These are phyloP conservation scores for Penicillium sp. DNA, from an alignment of 2,329 filamentous ascomycete genomes.

Conservation along the genomic window DNA sequence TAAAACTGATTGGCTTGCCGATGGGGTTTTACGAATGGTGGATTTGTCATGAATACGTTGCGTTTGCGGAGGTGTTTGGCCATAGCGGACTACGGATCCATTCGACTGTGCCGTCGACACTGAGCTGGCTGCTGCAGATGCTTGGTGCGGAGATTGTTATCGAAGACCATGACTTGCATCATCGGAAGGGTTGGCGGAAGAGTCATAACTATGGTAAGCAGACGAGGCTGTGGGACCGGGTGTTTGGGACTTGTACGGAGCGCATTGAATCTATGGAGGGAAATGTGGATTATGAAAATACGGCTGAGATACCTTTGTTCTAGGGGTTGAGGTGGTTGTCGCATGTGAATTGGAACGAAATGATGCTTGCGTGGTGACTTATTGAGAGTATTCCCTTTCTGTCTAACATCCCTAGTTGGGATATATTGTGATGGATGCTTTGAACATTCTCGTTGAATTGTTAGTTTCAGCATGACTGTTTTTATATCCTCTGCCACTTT, in stretches of 20 bases:
- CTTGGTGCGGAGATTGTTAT: constrained; percentile 42
- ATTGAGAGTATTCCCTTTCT: no score
- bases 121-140: constrained; percentile 36
- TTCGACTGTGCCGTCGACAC: constrained; percentile 35
- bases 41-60: constrained; percentile 47
- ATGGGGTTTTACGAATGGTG: constrained; percentile 51
- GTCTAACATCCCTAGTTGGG: no score
- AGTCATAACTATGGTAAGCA: constrained; percentile 40
- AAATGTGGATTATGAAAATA: constrained; percentile 36
- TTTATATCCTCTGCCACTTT: no score
- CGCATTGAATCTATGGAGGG: constrained; percentile 37
- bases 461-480: no score
- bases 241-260: constrained; percentile 38
- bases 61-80: constrained; percentile 34
- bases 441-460: no score
- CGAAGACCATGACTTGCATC: constrained; percentile 46
- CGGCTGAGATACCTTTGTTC: constrained; percentile 32
- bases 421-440: no score
- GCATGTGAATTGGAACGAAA: neutral
- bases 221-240: constrained; percentile 36
- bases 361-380: neutral
- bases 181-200: constrained; percentile 41
- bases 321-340: neutral
- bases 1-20: constrained; percentile 40
- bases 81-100: constrained; percentile 33